Base-by-base conservation (phyloP, 331 rosid species). In the Malus hybrid region DNA sequence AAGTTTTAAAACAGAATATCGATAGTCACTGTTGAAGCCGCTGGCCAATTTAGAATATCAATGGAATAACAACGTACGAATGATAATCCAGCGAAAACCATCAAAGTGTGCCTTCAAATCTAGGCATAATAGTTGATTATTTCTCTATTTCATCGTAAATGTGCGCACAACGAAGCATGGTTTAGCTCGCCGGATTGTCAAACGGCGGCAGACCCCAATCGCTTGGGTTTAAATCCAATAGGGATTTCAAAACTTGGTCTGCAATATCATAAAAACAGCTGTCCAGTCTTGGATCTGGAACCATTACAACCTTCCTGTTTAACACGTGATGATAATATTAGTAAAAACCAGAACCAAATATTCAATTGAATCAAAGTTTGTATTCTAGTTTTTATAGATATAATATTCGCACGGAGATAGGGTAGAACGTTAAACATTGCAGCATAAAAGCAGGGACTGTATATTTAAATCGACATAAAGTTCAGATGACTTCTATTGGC, bases 121-220 rank as follows among this genome's bases (percentile, higher is more conserved):
- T 5, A 10, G 18, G 14, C 27, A 34, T 36, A 6, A 69, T 36
- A 28, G 55, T 14, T 42, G 29, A 56, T 36, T 19, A 6, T 32
- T 50, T 65, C 79, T 27, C 36, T 69, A 16, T 16, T 24, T 76
- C 79, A 46, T 56, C 56, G 63, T 27, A 31, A 50, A 31, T 68
- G 46, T 15, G 69, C 4, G 63, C 22, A 19, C 27, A n/a, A 20
- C 24, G 28, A 16, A 22, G 33, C 72, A 33, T 9, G 69, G 67
- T 75, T 85, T 74, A 91, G 86, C 70, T 83, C 74, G 70, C 75
- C 31, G 83, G 66, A 76, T 80, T 88, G 78, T 94, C 93, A 69
- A 92, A 92, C 28, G 97, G 92, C 61, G 97, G 97, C 75, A 94
- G 86, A 78, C 87, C 91, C 99, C 96, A 92, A 29, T 90, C 96